phyloP scores from a whole-genome alignment of 2,329 filamentous ascomycete species.

The Phyllosticta paracitricarpa region DNA sequence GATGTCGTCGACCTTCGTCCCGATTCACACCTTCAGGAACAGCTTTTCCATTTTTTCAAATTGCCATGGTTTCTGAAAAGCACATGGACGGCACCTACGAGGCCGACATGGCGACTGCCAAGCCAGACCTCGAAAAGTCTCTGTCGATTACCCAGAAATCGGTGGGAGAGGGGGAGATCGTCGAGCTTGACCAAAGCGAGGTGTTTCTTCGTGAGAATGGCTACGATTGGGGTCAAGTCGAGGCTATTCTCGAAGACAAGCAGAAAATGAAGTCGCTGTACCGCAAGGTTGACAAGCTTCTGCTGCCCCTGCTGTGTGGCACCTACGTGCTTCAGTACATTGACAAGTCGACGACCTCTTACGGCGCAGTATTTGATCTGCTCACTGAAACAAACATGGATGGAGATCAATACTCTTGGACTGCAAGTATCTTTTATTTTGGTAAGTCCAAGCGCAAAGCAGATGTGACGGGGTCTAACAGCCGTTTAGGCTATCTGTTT shows the following conservation, averaged over 20 bases:
- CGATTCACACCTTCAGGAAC: neutral
- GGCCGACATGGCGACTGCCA: neutral
- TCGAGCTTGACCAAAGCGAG: slow-evolving; percentile 39
- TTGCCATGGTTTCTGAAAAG: slow-evolving; percentile 3
- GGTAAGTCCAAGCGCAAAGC: slow-evolving; percentile 23
- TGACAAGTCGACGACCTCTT: slow-evolving; percentile 46
- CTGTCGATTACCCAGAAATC: slow-evolving; percentile 11
- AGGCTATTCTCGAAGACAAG: slow-evolving; percentile 37
- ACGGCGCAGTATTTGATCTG: slow-evolving; percentile 47
- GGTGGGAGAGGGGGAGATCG: slow-evolving; percentile 21
- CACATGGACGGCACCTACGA: slow-evolving; percentile 1
- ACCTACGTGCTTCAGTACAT: slow-evolving; percentile 44
- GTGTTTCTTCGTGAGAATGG: slow-evolving; percentile 41
- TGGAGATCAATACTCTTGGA: slow-evolving; percentile 42
- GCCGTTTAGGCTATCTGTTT: slow-evolving; percentile 14
- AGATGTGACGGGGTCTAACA: slow-evolving; percentile 16
- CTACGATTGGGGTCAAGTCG: slow-evolving; percentile 33
- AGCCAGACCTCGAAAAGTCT: slow-evolving; percentile 7
- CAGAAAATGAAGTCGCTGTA: slow-evolving; percentile 23
- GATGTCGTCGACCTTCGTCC: neutral
- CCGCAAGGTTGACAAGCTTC: slow-evolving; percentile 39
- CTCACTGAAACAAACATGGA: slow-evolving; percentile 40
- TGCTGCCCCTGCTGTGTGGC: slow-evolving; percentile 43
- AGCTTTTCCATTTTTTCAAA: neutral
- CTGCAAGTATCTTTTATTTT: slow-evolving; percentile 49